Percentiles rank a stretch among this genome's conserved stretches.
phyloP scores from a whole-genome alignment of 1,284 basidiomycete genomes.

The Tilletia horrida region DNA sequence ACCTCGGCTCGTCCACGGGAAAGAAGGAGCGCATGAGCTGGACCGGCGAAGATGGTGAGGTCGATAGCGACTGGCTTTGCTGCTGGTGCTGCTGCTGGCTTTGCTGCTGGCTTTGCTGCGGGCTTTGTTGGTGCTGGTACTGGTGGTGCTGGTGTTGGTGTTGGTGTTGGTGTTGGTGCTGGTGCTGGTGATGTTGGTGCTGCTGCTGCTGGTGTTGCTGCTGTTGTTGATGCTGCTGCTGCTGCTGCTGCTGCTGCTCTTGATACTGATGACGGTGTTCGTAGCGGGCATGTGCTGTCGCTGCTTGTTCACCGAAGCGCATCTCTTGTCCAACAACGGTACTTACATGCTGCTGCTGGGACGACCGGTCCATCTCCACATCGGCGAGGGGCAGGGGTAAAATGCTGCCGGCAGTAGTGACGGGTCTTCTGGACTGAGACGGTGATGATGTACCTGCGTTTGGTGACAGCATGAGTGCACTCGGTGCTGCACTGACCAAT shows the following conservation, averaged over 20 bases:
- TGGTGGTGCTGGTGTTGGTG: slow-evolving; percentile 4
- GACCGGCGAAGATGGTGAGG: background rate
- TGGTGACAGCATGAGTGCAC: background rate
- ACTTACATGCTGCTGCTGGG: background rate
- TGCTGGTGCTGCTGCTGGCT: slow-evolving; percentile 1
- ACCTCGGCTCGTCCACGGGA: background rate
- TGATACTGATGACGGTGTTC: background rate
- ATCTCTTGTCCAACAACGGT: background rate
- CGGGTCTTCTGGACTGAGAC: background rate
- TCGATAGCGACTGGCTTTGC: background rate
- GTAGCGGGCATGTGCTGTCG: background rate
- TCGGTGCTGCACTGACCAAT: background rate
- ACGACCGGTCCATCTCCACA: background rate
- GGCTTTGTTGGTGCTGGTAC: slow-evolving; percentile 10
- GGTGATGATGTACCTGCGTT: background rate
- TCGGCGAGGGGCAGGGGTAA: no score
- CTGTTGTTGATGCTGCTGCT: slow-evolving; percentile 6
- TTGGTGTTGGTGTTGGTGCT: background rate
- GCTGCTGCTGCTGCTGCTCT: slow-evolving; percentile 6
- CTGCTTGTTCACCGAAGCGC: background rate
- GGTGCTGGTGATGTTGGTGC: background rate
- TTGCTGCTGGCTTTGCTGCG: slow-evolving; percentile 14
- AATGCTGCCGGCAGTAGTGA: background rate
- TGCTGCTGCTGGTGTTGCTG: background rate
- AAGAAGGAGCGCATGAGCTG: background rate